phyloP scores from a whole-genome alignment of 2,329 filamentous ascomycete species.

The Colletotrichum liriopes region DNA sequence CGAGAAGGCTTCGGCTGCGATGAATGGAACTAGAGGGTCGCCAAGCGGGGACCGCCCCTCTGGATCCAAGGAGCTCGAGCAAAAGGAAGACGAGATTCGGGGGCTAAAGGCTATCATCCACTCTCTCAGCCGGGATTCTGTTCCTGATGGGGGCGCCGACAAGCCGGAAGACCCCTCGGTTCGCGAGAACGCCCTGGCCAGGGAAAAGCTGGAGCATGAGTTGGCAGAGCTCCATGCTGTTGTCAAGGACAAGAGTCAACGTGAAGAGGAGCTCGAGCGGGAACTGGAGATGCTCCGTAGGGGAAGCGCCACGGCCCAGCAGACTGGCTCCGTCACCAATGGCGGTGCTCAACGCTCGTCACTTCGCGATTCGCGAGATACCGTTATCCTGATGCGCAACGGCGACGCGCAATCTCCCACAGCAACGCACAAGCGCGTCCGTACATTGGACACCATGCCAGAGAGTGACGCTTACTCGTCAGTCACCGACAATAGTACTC shows the following conservation, averaged over 20 bases:
- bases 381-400: conserved; percentile 71
- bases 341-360: conserved; percentile 70
- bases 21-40: conserved; percentile 61
- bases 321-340: conserved; percentile 49
- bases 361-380: conserved; percentile 77
- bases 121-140: conserved; percentile 85
- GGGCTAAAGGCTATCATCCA: conserved; percentile 98
- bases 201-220: conserved; percentile 84
- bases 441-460: conserved; percentile 77
- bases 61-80: conserved; percentile 83
- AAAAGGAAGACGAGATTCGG: conserved; percentile 97
- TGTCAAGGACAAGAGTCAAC: conserved; percentile 79
- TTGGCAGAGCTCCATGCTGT: conserved; percentile 83
- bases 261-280: conserved; percentile 89
- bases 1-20: conserved; percentile 80
- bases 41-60: conserved; percentile 60
- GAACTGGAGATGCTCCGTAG: conserved; percentile 80
- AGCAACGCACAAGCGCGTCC: conserved; percentile 63
- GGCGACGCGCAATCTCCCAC: conserved; percentile 65
- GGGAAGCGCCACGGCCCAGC: conserved; percentile 48
- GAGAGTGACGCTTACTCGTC: conserved; percentile 80
- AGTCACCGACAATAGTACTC: conserved; percentile 79
- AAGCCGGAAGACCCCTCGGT: conserved; percentile 38
- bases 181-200: conserved; percentile 67
- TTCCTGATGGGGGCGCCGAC: conserved; percentile 63